These are phyloP conservation scores for Starmerella scarabaei DNA, from an alignment of 805 yeast genomes.

Conservation along the genomic window DNA sequence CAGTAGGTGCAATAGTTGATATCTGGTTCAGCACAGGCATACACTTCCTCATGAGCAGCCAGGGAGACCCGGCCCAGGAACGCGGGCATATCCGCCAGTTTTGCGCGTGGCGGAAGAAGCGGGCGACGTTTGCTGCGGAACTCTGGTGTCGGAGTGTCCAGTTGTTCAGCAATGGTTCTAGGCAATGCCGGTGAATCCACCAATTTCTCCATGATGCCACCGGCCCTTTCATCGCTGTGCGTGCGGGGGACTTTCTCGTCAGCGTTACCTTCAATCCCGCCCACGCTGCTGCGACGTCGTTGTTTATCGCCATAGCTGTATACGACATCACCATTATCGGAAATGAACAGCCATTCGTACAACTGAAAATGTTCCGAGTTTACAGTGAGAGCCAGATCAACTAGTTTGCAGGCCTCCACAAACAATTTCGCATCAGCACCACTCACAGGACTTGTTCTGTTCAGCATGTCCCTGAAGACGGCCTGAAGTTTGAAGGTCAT, in stretches of 20 bases:
- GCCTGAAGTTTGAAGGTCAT: conserved; percentile 49
- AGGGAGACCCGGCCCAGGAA: conserved; percentile 58
- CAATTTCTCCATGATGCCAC: conserved; percentile 24
- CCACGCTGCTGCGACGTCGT: not conserved
- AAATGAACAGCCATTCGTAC: conserved; percentile 75
- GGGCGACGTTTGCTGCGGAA: conserved; percentile 18
- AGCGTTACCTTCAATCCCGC: not conserved
- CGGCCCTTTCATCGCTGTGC: conserved; percentile 4
- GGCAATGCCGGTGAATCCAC: conserved; percentile 21
- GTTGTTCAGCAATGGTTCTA: conserved; percentile 5
- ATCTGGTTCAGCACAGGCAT: conserved; percentile 37
- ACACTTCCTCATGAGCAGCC: conserved; percentile 52
- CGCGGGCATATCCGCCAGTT: conserved; percentile 34
- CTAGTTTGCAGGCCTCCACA: conserved; percentile 49
- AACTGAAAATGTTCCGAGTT: conserved; percentile 65
- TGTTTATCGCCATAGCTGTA: conserved; percentile 21
- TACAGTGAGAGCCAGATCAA: conserved; percentile 59
- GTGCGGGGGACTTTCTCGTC: not conserved
- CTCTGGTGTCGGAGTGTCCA: conserved; percentile 4
- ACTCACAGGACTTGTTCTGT: conserved; percentile 18
- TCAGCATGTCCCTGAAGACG: conserved; percentile 33
- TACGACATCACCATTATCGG: conserved; percentile 50
- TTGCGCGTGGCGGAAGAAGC: conserved; percentile 17
- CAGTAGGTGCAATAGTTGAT: conserved; percentile 41
- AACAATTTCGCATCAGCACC: conserved; percentile 10